These are phyloP conservation scores for Cyberlindnera bimundalis DNA, from an alignment of 805 yeast genomes.

Conservation along the genomic window DNA sequence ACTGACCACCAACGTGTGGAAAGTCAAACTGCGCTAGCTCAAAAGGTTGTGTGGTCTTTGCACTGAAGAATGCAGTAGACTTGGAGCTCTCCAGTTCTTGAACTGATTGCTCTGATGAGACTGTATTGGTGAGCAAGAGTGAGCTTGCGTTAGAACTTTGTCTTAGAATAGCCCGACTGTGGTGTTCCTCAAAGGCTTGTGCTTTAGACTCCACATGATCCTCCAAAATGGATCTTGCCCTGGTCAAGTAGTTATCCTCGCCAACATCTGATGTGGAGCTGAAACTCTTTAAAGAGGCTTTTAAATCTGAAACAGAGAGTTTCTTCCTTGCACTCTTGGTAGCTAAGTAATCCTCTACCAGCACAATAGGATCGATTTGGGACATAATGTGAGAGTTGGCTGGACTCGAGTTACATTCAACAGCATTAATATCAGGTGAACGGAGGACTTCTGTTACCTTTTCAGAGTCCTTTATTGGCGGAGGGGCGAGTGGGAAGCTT, in stretches of 20 bases:
- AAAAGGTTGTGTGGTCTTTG: conserved; percentile 7
- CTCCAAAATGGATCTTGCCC: conserved; percentile 17
- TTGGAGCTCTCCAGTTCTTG: conserved; percentile 1
- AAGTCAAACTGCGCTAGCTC: conserved; percentile 9
- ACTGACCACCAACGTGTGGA: conserved; percentile 1
- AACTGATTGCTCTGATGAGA: background rate
- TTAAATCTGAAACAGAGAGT: conserved; percentile 34
- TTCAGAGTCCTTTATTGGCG: conserved; percentile 18
- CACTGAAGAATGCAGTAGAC: conserved; percentile 6
- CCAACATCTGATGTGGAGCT: conserved; percentile 1
- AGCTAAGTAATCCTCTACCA: conserved; percentile 54
- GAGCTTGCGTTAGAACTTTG: conserved; percentile 2
- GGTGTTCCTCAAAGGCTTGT: background rate
- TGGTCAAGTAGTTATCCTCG: conserved; percentile 12
- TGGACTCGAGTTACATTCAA: conserved; percentile 6
- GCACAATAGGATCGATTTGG: conserved; percentile 34
- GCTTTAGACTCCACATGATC: background rate
- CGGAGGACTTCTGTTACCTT: conserved; percentile 11
- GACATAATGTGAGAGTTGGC: conserved; percentile 15
- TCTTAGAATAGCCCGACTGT: background rate
- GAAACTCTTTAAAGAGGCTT: conserved; percentile 24
- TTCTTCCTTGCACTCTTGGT: conserved; percentile 23
- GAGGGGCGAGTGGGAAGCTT: conserved; percentile 35
- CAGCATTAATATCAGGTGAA: conserved; percentile 22
- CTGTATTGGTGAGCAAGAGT: conserved; percentile 8